Evolutionary conservation across 139 green algal species (phyloP).

Genomic region (Trebouxia sp.): DNA sequence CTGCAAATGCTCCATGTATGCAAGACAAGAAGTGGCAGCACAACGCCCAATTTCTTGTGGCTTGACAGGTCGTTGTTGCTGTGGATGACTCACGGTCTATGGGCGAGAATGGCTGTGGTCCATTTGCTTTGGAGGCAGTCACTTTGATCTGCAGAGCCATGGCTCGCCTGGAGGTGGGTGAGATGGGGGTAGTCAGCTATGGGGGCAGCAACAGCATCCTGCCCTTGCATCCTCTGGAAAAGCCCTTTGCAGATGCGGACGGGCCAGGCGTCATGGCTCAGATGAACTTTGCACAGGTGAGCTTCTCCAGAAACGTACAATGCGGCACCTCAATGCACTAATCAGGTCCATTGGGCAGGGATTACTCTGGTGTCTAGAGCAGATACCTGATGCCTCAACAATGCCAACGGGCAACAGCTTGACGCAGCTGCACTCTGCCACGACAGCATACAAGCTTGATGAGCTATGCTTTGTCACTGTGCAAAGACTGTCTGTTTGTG

Average conservation of each 20-base stretch:
- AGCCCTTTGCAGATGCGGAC: conserved; percentile 83
- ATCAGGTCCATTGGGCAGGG: too few species aligned
- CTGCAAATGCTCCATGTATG: too few species aligned
- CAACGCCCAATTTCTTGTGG: background rate
- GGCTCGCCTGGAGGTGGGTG: conserved; percentile 87
- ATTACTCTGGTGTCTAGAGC: too few species aligned
- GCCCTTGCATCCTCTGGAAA: conserved; percentile 82
- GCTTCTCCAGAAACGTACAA: background rate
- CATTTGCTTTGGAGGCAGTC: conserved; percentile 91
- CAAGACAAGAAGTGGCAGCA: background rate
- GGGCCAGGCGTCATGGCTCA: conserved; percentile 73
- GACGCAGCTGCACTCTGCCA: too few species aligned
- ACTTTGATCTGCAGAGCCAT: conserved; percentile 86
- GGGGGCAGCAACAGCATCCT: conserved; percentile 71
- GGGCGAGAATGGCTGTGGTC: conserved; percentile 84
- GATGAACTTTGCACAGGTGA: conserved; percentile 52
- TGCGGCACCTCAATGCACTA: background rate
- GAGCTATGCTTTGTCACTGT: too few species aligned
- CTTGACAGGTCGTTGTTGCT: conserved; percentile 77
- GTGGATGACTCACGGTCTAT: conserved; percentile 94
- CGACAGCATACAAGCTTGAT: too few species aligned
- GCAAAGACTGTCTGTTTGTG: too few species aligned
- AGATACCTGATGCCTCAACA: too few species aligned
- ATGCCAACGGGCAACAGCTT: too few species aligned
- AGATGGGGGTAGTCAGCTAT: conserved; percentile 92